phyloP scores from a whole-genome alignment of 805 yeast species.

The Candida schatavii region DNA sequence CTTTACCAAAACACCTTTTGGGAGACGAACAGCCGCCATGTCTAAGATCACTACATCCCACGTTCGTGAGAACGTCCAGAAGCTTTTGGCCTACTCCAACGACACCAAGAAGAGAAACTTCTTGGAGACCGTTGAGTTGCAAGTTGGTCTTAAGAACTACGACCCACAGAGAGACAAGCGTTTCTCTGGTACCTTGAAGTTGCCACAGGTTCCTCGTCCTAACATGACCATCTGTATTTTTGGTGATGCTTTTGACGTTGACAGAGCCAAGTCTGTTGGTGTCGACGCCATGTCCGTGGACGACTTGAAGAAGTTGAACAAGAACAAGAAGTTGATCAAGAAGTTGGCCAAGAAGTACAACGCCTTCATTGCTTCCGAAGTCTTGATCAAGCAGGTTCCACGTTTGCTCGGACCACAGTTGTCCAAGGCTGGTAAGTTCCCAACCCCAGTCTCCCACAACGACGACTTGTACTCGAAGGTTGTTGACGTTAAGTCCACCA shows the following conservation, averaged over 20 bases:
- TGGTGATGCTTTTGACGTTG: conserved; percentile 99
- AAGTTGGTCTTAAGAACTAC: conserved; percentile 99
- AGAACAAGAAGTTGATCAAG: conserved; percentile 99
- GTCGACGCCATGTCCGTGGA: conserved; percentile 99
- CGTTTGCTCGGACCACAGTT: conserved; percentile 99
- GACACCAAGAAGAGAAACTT: conserved; percentile 99
- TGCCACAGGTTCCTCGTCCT: conserved; percentile 99
- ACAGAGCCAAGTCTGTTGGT: conserved; percentile 99
- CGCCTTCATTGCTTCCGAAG: conserved; percentile 99
- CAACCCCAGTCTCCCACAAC: conserved; percentile 99
- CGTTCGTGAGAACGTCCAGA: conserved; percentile 95
- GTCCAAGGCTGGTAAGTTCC: conserved; percentile 99
- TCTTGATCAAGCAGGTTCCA: conserved; percentile 99
- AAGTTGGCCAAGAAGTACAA: conserved; percentile 99
- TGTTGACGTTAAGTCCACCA: conserved; percentile 97
- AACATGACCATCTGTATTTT: conserved; percentile 99
- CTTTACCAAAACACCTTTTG: conserved; percentile 39
- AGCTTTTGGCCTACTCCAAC: conserved; percentile 83
- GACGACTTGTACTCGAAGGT: conserved; percentile 97
- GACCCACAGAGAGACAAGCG: conserved; percentile 99
- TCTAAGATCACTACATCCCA: conserved; percentile 88
- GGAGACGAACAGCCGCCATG: conserved; percentile 73
- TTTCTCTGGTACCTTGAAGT: conserved; percentile 99
- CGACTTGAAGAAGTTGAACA: conserved; percentile 99
- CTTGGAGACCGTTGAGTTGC: conserved; percentile 99